phyloP scores from a whole-genome alignment of 2,329 filamentous ascomycete species.

The Cercospora sp. region DNA sequence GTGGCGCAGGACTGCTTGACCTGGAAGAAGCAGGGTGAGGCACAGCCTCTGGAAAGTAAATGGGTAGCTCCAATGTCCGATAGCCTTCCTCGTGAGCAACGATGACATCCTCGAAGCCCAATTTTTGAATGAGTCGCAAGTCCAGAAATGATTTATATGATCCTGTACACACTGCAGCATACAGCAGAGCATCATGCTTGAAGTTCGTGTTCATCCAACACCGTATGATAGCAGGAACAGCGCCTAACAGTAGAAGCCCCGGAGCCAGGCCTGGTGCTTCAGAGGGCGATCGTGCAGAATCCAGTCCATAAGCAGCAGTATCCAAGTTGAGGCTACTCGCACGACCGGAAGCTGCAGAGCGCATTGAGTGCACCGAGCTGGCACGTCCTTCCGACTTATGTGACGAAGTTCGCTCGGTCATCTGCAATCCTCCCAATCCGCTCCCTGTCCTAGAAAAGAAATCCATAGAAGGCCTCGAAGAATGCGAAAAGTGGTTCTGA shows the following conservation, averaged over 20 bases:
- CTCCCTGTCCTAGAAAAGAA: slow-evolving; percentile 68
- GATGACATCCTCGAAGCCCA: slow-evolving; percentile 65
- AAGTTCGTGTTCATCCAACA: slow-evolving; percentile 94
- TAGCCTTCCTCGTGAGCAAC: slow-evolving; percentile 53
- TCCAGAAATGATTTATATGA: slow-evolving; percentile 87
- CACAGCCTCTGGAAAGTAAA: slow-evolving; percentile 90
- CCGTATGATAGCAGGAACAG: slow-evolving; percentile 89
- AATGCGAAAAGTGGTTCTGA: slow-evolving; percentile 84
- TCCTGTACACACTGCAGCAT: slow-evolving; percentile 88
- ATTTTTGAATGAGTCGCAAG: slow-evolving; percentile 68
- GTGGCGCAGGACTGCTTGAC: slow-evolving; percentile 69
- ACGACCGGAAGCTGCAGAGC: slow-evolving; percentile 74
- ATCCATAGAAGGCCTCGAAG: slow-evolving; percentile 78
- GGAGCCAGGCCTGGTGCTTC: slow-evolving; percentile 76
- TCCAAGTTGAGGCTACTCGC: slow-evolving; percentile 88
- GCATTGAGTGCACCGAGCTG: slow-evolving; percentile 79
- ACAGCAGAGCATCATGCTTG: slow-evolving; percentile 83
- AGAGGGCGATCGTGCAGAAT: slow-evolving; percentile 66
- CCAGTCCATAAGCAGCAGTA: slow-evolving; percentile 66
- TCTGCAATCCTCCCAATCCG: slow-evolving; percentile 71
- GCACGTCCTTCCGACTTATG: slow-evolving; percentile 95
- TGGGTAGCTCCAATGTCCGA: slow-evolving; percentile 70
- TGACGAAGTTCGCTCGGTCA: slow-evolving; percentile 88
- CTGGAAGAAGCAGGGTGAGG: slow-evolving; percentile 73
- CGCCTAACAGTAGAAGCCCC: slow-evolving; percentile 79